Percentiles rank a stretch among this genome's conserved stretches.
phyloP scores from a whole-genome alignment of 2,329 filamentous ascomycete species.

The Zymoseptoria crescenta region DNA sequence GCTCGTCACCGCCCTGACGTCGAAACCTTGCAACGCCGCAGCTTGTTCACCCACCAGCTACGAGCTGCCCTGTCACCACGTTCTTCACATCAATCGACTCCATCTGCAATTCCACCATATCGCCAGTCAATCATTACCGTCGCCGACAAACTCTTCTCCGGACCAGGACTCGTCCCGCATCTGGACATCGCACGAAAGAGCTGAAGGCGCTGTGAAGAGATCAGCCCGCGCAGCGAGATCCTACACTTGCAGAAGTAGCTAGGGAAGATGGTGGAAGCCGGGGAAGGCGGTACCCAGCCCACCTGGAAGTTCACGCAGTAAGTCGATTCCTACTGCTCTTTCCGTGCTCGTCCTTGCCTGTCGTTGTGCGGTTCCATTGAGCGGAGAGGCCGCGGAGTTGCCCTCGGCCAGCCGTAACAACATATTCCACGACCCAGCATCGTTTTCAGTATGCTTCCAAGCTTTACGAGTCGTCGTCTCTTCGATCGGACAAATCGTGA shows the following conservation, averaged over 20 bases:
- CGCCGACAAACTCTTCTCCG: not conserved
- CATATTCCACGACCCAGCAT: not conserved
- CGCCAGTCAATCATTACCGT: not conserved
- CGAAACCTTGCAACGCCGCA: not conserved
- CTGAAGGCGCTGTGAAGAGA: not conserved
- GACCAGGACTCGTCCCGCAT: not conserved
- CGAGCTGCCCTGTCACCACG: not conserved
- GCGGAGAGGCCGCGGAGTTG: not conserved
- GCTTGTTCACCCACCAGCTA: not conserved
- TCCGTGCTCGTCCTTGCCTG: not conserved
- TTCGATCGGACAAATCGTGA: not conserved
- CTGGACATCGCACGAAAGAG: not conserved
- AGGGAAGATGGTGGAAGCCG: constrained; percentile 87
- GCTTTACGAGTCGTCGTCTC: not conserved
- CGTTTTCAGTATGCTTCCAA: not conserved
- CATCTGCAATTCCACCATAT: not conserved
- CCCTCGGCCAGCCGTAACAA: not conserved
- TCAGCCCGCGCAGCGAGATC: not conserved
- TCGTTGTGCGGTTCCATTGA: not conserved
- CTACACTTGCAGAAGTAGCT: not conserved
- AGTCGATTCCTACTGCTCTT: constrained; percentile 32
- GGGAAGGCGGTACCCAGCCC: constrained; percentile 66
- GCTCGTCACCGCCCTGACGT: not conserved
- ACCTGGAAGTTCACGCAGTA: constrained; percentile 99
- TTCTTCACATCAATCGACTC: not conserved